These are phyloP conservation scores for Macrophomina tecta DNA, from an alignment of 2,329 filamentous ascomycete species.

Conservation along the genomic window DNA sequence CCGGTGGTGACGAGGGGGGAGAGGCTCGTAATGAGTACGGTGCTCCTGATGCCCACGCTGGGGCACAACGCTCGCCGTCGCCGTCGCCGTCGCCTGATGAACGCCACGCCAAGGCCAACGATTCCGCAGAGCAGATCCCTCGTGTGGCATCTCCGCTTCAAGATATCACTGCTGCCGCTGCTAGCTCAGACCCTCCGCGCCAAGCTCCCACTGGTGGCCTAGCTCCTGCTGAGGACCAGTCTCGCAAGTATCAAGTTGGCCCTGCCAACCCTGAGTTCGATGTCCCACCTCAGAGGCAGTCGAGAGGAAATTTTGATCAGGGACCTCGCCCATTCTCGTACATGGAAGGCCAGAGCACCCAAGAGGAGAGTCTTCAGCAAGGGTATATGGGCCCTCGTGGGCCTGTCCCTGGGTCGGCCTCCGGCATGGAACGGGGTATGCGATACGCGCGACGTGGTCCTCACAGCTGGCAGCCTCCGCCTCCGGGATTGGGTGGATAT, in stretches of 20 bases:
- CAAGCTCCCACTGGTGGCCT: neutral
- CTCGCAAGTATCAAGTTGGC: conserved; percentile 14
- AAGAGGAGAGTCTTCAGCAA: conserved; percentile 12
- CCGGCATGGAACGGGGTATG: neutral
- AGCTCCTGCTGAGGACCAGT: neutral
- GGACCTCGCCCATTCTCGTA: conserved; percentile 11
- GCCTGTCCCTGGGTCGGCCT: too few species aligned
- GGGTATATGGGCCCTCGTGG: conserved; percentile 3
- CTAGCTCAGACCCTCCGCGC: neutral
- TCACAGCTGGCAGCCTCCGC: neutral
- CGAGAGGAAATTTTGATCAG: neutral
- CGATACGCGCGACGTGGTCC: conserved; percentile 11
- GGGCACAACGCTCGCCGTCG: neutral
- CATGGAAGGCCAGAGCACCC: conserved; percentile 19
- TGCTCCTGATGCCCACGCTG: conserved; percentile 7
- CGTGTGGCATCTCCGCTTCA: conserved; percentile 10
- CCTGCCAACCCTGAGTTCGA: neutral
- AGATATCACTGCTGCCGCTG: conserved; percentile 11
- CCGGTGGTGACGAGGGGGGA: neutral
- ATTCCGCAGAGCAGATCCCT: neutral
- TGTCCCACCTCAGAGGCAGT: neutral
- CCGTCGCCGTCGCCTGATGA: neutral
- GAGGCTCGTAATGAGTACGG: neutral
- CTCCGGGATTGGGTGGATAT: neutral
- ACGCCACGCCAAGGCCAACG: neutral